These are phyloP conservation scores for Symbiodinium natans DNA, from an alignment of 73 alveolate species.

Conservation along the genomic window DNA sequence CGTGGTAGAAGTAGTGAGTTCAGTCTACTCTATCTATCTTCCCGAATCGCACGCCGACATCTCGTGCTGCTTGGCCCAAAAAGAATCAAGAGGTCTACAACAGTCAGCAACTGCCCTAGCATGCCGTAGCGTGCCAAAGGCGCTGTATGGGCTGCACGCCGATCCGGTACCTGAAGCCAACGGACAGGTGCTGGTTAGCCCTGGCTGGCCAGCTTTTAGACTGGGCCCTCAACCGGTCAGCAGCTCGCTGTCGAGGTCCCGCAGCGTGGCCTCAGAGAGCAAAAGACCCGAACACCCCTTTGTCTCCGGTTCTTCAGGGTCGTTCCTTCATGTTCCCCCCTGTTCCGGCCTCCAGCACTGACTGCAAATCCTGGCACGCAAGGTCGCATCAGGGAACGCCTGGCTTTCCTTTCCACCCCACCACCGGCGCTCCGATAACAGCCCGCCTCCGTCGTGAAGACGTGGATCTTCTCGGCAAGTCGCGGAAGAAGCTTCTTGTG, in stretches of 20 bases:
- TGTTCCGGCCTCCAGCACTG: slow-evolving; percentile 55
- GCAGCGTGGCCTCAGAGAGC: not conserved
- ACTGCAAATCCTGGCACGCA: slow-evolving; percentile 67
- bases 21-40: too few species aligned
- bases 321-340: not conserved
- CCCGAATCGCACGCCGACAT: too few species aligned
- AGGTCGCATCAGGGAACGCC: not conserved
- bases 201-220: too few species aligned
- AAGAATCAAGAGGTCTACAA: not conserved
- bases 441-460: slow-evolving; percentile 77
- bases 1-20: too few species aligned
- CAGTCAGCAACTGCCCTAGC: not conserved
- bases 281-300: too few species aligned
- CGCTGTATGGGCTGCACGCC: not conserved
- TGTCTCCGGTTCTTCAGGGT: too few species aligned
- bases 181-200: not conserved
- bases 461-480: slow-evolving; percentile 90
- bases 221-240: not conserved
- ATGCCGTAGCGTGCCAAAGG: not conserved
- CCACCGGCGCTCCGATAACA: not conserved
- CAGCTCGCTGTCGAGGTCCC: not conserved
- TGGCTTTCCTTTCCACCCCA: too few species aligned
- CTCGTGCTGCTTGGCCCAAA: not conserved
- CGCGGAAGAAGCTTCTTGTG: slow-evolving; percentile 78
- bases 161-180: not conserved